Conservation (phyloP, 2,329 filamentous ascomycete genomes). For the Trichoderma koningiopsis region DNA sequence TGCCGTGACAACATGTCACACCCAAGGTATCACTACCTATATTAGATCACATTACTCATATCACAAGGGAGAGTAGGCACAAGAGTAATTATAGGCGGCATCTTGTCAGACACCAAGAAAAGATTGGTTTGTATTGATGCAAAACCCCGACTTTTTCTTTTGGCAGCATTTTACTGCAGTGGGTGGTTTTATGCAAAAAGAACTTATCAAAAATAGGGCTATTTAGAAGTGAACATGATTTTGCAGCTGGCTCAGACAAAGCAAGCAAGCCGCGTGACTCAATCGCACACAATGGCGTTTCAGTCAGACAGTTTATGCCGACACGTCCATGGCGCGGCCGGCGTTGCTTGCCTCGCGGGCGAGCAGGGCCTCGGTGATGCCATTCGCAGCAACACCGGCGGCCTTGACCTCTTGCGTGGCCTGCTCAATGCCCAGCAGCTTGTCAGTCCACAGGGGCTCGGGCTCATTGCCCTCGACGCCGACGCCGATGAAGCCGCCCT, state of each 20-base stretch:
- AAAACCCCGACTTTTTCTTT: background rate
- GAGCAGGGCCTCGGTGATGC: slow-evolving; percentile 61
- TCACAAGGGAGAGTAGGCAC: background rate
- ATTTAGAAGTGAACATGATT: slow-evolving; percentile 12
- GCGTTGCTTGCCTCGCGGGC: slow-evolving; percentile 52
- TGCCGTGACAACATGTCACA: background rate
- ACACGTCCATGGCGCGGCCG: slow-evolving; percentile 36
- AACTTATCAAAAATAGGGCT: background rate
- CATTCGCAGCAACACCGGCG: slow-evolving; percentile 40
- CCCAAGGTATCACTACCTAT: background rate
- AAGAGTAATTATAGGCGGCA: background rate
- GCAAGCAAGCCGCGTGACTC: slow-evolving; percentile 3
- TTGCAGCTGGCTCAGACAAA: slow-evolving; percentile 1
- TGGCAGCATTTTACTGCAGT: slow-evolving; percentile 12
- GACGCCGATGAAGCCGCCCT: slow-evolving; percentile 94
- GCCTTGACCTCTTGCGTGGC: slow-evolving; percentile 63
- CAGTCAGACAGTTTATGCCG: slow-evolving; percentile 29
- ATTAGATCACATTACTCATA: background rate
- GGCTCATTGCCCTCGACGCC: slow-evolving; percentile 67
- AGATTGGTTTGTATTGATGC: slow-evolving; percentile 2
- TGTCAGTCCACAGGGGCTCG: slow-evolving; percentile 86
- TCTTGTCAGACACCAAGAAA: slow-evolving; percentile 8
- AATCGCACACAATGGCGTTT: background rate
- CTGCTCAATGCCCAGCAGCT: slow-evolving; percentile 78
- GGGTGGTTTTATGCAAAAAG: background rate